These are phyloP conservation scores for Monosporozyma yasuniensis DNA, from an alignment of 805 yeast genomes.

Conservation along the genomic window DNA sequence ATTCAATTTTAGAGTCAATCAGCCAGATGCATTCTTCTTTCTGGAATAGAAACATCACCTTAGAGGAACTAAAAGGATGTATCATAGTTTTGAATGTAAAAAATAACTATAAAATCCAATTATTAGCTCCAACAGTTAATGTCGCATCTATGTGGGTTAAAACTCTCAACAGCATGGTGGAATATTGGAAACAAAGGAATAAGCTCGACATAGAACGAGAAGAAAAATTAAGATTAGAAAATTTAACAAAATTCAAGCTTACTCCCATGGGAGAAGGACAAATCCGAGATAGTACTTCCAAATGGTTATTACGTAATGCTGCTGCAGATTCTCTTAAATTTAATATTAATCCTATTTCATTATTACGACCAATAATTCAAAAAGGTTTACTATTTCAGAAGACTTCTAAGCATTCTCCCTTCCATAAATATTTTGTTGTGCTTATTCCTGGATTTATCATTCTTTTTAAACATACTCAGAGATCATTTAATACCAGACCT, in stretches of 20 bases:
- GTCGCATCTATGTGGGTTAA: constrained; percentile 61
- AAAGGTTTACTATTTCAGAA: constrained; percentile 66
- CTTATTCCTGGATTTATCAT: constrained; percentile 63
- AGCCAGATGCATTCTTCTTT: constrained; percentile 4
- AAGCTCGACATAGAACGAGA: constrained; percentile 34
- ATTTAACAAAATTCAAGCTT: constrained; percentile 40
- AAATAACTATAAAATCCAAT: constrained; percentile 38
- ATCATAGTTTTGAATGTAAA: constrained; percentile 44
- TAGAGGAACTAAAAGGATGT: constrained; percentile 33
- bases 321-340: constrained; percentile 44
- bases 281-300: constrained; percentile 36
- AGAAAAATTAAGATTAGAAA: constrained; percentile 34
- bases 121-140: constrained; percentile 45
- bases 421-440: constrained; percentile 51
- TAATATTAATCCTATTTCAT: constrained; percentile 48
- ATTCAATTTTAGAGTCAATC: constrained; percentile 1
- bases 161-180: constrained; percentile 35
- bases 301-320: constrained; percentile 49
- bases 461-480: constrained; percentile 35
- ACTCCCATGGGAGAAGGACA: constrained; percentile 51
- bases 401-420: constrained; percentile 57
- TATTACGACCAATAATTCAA: constrained; percentile 50
- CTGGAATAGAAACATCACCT: constrained; percentile 13
- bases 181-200: constrained; percentile 52
- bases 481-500: background rate